A percentile compares a stretch with the other conserved stretches of the same genome.
phyloP scores from a whole-genome alignment of 2,329 filamentous ascomycete genomes.

The Tolypocladium tropicale region DNA sequence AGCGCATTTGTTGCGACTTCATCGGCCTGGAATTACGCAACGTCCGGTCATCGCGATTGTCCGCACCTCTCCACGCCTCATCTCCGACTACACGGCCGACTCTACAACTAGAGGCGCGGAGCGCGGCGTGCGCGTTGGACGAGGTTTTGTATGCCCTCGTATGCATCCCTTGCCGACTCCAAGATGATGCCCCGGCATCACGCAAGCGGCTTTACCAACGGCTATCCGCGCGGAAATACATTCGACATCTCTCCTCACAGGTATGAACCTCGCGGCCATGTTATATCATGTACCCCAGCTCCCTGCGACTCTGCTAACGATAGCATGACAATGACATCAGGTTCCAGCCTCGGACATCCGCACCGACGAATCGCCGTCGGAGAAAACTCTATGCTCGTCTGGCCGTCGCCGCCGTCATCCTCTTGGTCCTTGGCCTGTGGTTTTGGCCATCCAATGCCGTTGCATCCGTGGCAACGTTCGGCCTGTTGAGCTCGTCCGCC shows the following conservation, averaged over 20 bases:
- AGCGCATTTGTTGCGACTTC: not conserved
- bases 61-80: not conserved
- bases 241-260: slow-evolving; percentile 87
- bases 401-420: slow-evolving; percentile 44
- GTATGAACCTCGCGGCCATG: slow-evolving; percentile 35
- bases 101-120: not conserved
- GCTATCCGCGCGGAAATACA: slow-evolving; percentile 66
- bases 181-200: slow-evolving; percentile 83
- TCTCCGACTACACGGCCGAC: not conserved
- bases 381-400: slow-evolving; percentile 63
- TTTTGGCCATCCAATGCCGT: slow-evolving; percentile 58
- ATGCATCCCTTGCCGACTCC: slow-evolving; percentile 22
- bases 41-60: not conserved
- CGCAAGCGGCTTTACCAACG: slow-evolving; percentile 66
- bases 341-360: slow-evolving; percentile 75
- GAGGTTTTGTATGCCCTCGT: slow-evolving; percentile 6
- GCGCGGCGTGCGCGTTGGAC: not conserved
- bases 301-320: not conserved
- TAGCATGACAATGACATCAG: slow-evolving; percentile 9
- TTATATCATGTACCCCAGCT: not conserved
- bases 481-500: slow-evolving; percentile 54
- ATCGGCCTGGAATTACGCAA: not conserved
- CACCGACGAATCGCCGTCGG: slow-evolving; percentile 60
- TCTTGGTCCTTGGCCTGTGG: slow-evolving; percentile 62
- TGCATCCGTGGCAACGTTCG: slow-evolving; percentile 56